These are phyloP conservation scores for Mycena capillaripes DNA, from an alignment of 768 basidiomycete genomes.

Conservation along the genomic window DNA sequence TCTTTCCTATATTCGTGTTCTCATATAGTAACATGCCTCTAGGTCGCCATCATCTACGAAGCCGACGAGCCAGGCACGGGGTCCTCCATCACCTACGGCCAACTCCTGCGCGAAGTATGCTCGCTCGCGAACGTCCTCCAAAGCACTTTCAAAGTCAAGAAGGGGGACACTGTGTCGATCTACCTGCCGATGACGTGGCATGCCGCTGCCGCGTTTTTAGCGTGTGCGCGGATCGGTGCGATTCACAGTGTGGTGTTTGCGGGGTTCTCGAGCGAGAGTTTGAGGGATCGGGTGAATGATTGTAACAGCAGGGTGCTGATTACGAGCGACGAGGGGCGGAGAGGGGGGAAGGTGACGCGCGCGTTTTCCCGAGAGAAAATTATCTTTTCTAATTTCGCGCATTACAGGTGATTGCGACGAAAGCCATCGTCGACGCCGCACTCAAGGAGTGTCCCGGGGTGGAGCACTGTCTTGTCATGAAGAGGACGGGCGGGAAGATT, in stretches of 20 bases:
- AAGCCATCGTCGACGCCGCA: conserved; percentile 93
- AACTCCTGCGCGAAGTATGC: conserved; percentile 93
- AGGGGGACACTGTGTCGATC: conserved; percentile 94
- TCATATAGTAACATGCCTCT: not conserved
- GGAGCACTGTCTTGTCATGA: conserved; percentile 91
- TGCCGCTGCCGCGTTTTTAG: conserved; percentile 95
- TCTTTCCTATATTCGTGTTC: not conserved
- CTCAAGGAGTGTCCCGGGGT: conserved; percentile 87
- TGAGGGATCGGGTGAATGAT: conserved; percentile 93
- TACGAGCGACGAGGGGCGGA: conserved; percentile 93
- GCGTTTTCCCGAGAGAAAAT: too few species aligned
- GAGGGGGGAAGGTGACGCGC: conserved; percentile 97
- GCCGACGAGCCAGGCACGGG: conserved; percentile 94
- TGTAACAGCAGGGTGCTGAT: conserved; percentile 93
- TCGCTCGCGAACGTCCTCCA: conserved; percentile 93
- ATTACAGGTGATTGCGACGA: conserved; percentile 95
- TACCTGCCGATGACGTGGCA: conserved; percentile 98
- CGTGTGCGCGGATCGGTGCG: conserved; percentile 97
- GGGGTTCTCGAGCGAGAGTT: conserved; percentile 94
- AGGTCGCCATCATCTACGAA: conserved; percentile 98
- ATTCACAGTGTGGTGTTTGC: conserved; percentile 98
- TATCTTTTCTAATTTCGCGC: too few species aligned
- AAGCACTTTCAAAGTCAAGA: conserved; percentile 84
- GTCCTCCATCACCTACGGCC: conserved; percentile 79
- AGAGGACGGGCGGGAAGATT: conserved; percentile 87